phyloP scores from a whole-genome alignment of 106 monocot species.

The Dioscorea zingiberensis region DNA sequence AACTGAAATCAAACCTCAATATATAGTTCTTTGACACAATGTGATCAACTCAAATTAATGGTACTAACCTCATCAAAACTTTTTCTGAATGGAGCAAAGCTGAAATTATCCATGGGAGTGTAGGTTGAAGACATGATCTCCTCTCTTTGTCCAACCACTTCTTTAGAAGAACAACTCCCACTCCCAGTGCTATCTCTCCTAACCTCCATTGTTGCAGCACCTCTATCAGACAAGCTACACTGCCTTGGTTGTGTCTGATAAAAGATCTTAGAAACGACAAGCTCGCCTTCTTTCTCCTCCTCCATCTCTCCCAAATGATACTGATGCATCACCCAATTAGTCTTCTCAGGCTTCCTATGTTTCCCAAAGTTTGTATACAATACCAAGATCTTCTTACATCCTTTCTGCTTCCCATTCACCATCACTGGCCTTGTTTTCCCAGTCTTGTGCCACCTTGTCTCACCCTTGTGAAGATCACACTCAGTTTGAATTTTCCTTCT shows the following conservation, averaged over 20 bases:
- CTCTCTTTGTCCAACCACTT: constrained; percentile 36
- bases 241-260: constrained; percentile 97
- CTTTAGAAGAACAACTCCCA: constrained; percentile 62
- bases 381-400: constrained; percentile 94
- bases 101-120: constrained; percentile 56
- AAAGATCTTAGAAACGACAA: constrained; percentile 94
- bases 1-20: no score
- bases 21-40: no score
- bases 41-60: no score
- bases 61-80: constrained; percentile 77
- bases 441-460: constrained; percentile 98
- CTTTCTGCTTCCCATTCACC: constrained; percentile 59
- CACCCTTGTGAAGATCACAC: constrained; percentile 52
- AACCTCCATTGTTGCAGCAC: constrained; percentile 8
- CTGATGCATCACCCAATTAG: constrained; percentile 99
- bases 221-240: constrained; percentile 50
- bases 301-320: constrained; percentile 79
- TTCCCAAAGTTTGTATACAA: constrained; percentile 95
- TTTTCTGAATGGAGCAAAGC: constrained; percentile 80
- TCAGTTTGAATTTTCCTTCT: constrained; percentile 50
- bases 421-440: constrained; percentile 88
- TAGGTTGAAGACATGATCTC: constrained; percentile 23
- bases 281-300: constrained; percentile 93
- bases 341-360: constrained; percentile 85
- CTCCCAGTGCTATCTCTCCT: constrained; percentile 42